phyloP scores from a whole-genome alignment of 805 yeast genomes.

The Zygosaccharomyces gambellarensis region DNA sequence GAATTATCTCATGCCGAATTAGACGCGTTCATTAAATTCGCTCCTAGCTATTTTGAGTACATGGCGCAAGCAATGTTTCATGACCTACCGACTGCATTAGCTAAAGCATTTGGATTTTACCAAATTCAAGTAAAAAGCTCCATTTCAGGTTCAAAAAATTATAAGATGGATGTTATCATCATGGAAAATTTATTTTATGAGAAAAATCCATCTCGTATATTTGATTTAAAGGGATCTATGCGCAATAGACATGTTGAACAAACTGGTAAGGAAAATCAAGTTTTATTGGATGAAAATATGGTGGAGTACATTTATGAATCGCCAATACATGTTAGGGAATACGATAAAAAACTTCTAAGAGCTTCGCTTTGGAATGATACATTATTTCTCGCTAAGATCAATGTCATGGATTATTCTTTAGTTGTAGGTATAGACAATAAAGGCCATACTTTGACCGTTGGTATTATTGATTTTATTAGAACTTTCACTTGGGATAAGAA shows the following conservation, averaged over 20 bases:
- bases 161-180: constrained; percentile 84
- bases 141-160: constrained; percentile 58
- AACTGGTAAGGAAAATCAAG: constrained; percentile 94
- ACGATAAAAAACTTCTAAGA: constrained; percentile 76
- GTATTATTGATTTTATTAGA: constrained; percentile 88
- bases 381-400: constrained; percentile 88
- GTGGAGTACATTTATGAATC: constrained; percentile 95
- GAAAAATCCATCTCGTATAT: constrained; percentile 73
- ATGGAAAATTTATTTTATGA: constrained; percentile 95
- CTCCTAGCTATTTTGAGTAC: constrained; percentile 94
- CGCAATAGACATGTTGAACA: constrained; percentile 93
- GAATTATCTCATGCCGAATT: constrained; percentile 83
- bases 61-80: constrained; percentile 94
- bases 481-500: constrained; percentile 99
- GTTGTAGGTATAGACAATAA: constrained; percentile 84
- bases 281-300: constrained; percentile 93
- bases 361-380: constrained; percentile 96
- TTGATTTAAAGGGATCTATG: constrained; percentile 97
- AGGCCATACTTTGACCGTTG: constrained; percentile 72
- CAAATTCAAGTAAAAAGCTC: constrained; percentile 86
- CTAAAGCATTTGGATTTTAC: constrained; percentile 92
- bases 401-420: constrained; percentile 96
- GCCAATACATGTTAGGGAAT: constrained; percentile 89
- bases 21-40: constrained; percentile 90
- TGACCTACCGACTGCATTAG: constrained; percentile 89